Evolutionary conservation across 2,329 filamentous ascomycete species (phyloP).

Genomic region (Emydomyces testavorans): DNA sequence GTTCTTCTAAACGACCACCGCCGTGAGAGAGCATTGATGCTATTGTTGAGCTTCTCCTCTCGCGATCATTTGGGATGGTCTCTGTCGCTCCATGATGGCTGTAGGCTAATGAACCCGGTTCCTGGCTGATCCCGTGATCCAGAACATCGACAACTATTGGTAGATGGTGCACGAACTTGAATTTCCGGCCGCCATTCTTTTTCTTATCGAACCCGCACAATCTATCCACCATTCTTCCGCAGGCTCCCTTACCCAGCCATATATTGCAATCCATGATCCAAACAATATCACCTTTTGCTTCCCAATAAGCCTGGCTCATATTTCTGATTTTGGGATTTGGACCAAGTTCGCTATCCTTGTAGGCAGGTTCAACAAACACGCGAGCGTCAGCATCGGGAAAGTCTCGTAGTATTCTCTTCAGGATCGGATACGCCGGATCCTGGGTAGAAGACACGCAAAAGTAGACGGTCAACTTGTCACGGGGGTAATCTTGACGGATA

Average conservation of each 20-base stretch:
- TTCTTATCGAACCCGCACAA: slow-evolving; percentile 55
- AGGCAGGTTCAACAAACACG: slow-evolving; percentile 71
- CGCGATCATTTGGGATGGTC: not conserved
- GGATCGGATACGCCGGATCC: slow-evolving; percentile 66
- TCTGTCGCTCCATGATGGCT: not conserved
- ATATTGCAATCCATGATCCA: slow-evolving; percentile 97
- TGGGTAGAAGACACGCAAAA: slow-evolving; percentile 66
- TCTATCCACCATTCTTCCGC: slow-evolving; percentile 79
- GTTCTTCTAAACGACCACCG: slow-evolving; percentile 80
- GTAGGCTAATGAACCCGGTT: slow-evolving; percentile 20
- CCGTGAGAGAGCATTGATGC: slow-evolving; percentile 34
- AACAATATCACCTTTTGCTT: slow-evolving; percentile 74
- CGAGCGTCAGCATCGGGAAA: slow-evolving; percentile 60
- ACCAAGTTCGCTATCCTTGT: slow-evolving; percentile 52
- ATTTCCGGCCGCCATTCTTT: slow-evolving; percentile 34
- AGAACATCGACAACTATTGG: slow-evolving; percentile 73
- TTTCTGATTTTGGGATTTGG: slow-evolving; percentile 99
- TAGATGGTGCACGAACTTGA: slow-evolving; percentile 92
- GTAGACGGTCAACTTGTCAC: slow-evolving; percentile 61
- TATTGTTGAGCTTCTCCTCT: not conserved
- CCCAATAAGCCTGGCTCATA: slow-evolving; percentile 82
- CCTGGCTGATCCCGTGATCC: slow-evolving; percentile 22
- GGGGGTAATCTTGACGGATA: slow-evolving; percentile 71
- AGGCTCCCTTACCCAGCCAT: slow-evolving; percentile 70
- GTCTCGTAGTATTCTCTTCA: slow-evolving; percentile 60